Base-by-base conservation (phyloP, 192 early-diverging fungal species). In the Endogone sp. region DNA sequence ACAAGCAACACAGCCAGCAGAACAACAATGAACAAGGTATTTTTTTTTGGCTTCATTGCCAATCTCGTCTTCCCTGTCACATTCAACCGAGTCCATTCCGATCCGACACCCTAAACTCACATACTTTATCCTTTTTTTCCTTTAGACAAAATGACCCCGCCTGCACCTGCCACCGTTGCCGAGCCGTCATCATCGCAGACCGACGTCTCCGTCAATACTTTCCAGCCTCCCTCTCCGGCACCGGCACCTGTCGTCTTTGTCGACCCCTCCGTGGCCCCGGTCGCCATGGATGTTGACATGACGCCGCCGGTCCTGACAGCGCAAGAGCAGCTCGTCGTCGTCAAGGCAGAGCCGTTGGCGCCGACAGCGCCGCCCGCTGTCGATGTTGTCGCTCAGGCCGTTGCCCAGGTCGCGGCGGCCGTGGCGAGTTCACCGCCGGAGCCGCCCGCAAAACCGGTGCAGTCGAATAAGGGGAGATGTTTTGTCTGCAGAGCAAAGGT, bases 381-480 rank as follows among this genome's bases (percentile, higher is more conserved):
- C 58, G 29, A 59, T 9, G 37, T 64, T 57, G 44, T 61, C 32
- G 64, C 63, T 28, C 37, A 64, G 28, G 26, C 72, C 30, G 64
- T 67, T 29, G 57, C 62, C 3, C 71, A 69, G 70, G 72, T 62
- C 66, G 65, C 81, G 63, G 56, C 67, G 26, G 29, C 75, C 29
- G 70, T 76, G 32, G 62, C 69, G n/a, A 29, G 67, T 44, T 68
- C 82, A 57, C 74, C 72, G 22, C 73, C 67, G 9, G 77, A 78
- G 29, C 57, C 55, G 62, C 65, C 68, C 69, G 77, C 80, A 72
- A 82, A 80, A 58, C 81, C 81, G 9, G 70, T 76, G 28, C 88
- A 90, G 60, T 76, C 77, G 21, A 91, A 90, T 76, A 90, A 90
- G 77, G 85, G 87, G 32, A 81, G 89, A 25, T 91, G 90, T 73